Evolutionary conservation across 306 rosid genomes (phyloP), one percentile per base, ranked within the genome.

Genomic region (Glycine tomentella): DNA sequence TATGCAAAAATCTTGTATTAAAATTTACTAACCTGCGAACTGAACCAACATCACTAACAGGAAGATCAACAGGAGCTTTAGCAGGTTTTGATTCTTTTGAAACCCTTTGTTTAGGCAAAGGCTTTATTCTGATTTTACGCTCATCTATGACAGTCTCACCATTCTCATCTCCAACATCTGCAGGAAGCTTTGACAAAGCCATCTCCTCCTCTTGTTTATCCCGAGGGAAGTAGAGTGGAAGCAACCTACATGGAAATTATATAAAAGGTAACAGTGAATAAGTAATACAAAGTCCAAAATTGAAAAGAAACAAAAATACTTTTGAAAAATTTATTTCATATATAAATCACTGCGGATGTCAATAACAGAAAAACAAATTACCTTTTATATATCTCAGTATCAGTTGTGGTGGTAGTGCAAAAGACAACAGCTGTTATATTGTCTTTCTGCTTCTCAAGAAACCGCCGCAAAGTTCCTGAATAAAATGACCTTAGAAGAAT

Each of bases 91-190:
- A 38, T 38, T 38, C 44, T 38, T 85, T 89, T 4, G 89, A 76
- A 79, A 68, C 73, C 66, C 58, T 80, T 71, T 87, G 89, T 85
- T 91, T 91, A 52, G 98, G 99, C 89, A 95, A 90, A 77, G 96
- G 88, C 84, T 90, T 91, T 86, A 95, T 95, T 87, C 99, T 89
- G 90, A 95, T 95, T 89, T 95, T 95, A 59, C 99, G 97, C 82
- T 93, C 99, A 75, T 93, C 96, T 76, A 95, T 88, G 81, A 87
- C 83, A 7, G 98, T 95, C 90, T 95, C 99, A 8, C 99, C 99
- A 85, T 95, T 95, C 83, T 95, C 99, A 91, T 95, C 99, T 79
- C 99, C 99, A 77, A 95, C 97, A 85, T 95, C 99, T 69, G 97
- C 93, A 72, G 99, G 99, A 88, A 95, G 97, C 86, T 92, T 95